Base-by-base conservation (phyloP, 2,329 filamentous ascomycete species). In the Colletotrichum tamarilloi region DNA sequence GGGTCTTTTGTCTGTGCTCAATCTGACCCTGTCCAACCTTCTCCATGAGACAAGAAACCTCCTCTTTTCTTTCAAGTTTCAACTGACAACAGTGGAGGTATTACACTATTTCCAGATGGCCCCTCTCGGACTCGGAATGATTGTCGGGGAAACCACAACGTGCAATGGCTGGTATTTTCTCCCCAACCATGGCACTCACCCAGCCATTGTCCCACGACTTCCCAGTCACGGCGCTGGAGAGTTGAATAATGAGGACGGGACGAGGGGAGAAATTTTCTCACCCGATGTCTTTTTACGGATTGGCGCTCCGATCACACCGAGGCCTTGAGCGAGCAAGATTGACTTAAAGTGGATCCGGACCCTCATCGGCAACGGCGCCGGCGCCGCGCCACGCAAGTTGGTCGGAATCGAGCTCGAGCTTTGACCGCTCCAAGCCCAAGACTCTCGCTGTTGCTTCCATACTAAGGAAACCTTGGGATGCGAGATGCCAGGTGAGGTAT, bases 71-170 rank as follows among this genome's bases (percentile, higher is more conserved):
- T 42, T 24, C 32, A 19, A 49, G 42, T 49, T 49, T 49, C 42
- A 49, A 49, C 19, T 49, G 42, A 49, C 19, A 22, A 22, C 42
- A 49, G 38, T 42, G 38, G 38, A 42, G 42, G 42, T 38, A 58
- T 22, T 28, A n/a, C 55, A 22, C 28, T n/a, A 30, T 28, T 32
- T 52, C 14, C 35, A 28, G 22, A 28, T 46, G 19, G 67, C 71
- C 57, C 57, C 49, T 58, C 57, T 73, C 60, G 67, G 67, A 73
- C 63, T 73, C 60, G 67, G 60, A 73, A 57, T 60, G 71, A 62
- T 66, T 62, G 38, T 71, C 71, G 67, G 71, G 62, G 55, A 71
- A 66, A 71, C 52, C 22, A 30, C 22, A n/a, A 67, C 22, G 14
- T 49, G 57, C 53, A 55, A 69, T 72, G 58, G 42, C 58, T n/a